Evolutionary conservation across 192 early-diverging fungal species (phyloP).

Genomic region (Backusella australiensis): DNA sequence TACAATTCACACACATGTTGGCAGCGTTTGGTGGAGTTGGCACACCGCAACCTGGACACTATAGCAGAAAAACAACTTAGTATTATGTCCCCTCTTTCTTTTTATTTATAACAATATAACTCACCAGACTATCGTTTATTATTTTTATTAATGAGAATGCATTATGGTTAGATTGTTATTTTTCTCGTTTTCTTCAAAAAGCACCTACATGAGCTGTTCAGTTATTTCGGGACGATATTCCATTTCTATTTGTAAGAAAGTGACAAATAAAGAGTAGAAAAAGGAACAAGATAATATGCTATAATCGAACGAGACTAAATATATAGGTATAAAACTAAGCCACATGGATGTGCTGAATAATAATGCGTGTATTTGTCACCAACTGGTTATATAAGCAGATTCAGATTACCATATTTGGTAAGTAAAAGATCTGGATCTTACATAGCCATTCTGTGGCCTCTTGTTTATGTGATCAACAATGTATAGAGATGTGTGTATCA

Average conservation of each 20-base stretch:
- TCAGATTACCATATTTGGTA: not conserved
- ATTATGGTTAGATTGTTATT: not conserved
- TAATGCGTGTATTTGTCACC: not conserved
- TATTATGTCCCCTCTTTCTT: not conserved
- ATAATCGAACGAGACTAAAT: not conserved
- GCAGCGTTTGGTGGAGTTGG: slow-evolving; percentile 95
- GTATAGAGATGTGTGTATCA: no score
- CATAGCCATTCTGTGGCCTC: no score
- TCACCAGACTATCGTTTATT: slow-evolving; percentile 10
- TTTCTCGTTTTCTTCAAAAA: not conserved
- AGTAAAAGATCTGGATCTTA: not conserved
- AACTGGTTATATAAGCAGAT: not conserved
- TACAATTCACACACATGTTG: slow-evolving; percentile 98
- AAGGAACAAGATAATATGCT: not conserved
- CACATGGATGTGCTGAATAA: not conserved
- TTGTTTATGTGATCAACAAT: no score
- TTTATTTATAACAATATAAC: not conserved
- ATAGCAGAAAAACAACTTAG: not conserved
- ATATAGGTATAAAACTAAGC: not conserved
- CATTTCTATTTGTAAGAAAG: not conserved
- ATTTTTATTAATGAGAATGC: not conserved
- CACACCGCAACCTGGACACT: slow-evolving; percentile 73
- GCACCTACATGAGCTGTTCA: slow-evolving; percentile 4
- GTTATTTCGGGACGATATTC: slow-evolving; percentile 12
- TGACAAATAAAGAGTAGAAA: not conserved